phyloP scores from a whole-genome alignment of 495 filamentous ascomycete genomes.

The Aspergillus heteromorphus region DNA sequence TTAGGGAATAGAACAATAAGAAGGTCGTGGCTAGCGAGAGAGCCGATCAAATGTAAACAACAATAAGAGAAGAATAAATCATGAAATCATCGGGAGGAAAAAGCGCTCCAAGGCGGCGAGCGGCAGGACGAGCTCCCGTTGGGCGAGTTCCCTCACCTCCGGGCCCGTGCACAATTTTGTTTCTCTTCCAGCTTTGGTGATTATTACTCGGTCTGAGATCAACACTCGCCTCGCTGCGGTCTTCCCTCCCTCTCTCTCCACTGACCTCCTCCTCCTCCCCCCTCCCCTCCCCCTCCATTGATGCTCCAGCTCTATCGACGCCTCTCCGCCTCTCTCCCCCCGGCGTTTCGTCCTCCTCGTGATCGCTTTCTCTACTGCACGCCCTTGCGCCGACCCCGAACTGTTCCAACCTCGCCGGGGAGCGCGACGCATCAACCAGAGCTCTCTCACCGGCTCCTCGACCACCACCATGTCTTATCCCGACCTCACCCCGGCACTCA shows the following conservation, averaged over 20 bases:
- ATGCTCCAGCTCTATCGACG: constrained; percentile 1
- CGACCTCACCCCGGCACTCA: constrained; percentile 41
- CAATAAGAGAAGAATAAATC: too few species aligned
- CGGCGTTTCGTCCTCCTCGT: constrained; percentile 7
- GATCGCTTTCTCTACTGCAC: constrained; percentile 9
- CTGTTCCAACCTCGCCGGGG: constrained; percentile 16
- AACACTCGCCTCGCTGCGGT: constrained; percentile 8
- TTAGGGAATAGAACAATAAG: background rate
- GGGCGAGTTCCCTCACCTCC: background rate
- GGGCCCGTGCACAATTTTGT: constrained; percentile 36
- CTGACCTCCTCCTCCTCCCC: constrained; percentile 10
- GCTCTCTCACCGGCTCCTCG: constrained; percentile 11
- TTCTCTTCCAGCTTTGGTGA: constrained; percentile 17
- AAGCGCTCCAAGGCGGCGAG: constrained; percentile 22
- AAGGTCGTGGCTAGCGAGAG: too few species aligned
- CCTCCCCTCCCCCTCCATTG: constrained; percentile 7
- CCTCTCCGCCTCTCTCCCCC: constrained; percentile 5
- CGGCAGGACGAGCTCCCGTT: background rate
- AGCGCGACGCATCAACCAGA: constrained; percentile 27
- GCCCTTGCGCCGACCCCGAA: constrained; percentile 17
- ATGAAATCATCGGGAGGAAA: constrained; percentile 1
- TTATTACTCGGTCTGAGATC: constrained; percentile 11
- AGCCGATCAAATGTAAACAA: too few species aligned
- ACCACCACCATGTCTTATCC: constrained; percentile 54
- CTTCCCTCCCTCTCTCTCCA: background rate